Evolutionary conservation across 768 basidiomycete species (phyloP), one percentile per base, ranked within the genome.

Genomic region (Gymnopilus junonius): DNA sequence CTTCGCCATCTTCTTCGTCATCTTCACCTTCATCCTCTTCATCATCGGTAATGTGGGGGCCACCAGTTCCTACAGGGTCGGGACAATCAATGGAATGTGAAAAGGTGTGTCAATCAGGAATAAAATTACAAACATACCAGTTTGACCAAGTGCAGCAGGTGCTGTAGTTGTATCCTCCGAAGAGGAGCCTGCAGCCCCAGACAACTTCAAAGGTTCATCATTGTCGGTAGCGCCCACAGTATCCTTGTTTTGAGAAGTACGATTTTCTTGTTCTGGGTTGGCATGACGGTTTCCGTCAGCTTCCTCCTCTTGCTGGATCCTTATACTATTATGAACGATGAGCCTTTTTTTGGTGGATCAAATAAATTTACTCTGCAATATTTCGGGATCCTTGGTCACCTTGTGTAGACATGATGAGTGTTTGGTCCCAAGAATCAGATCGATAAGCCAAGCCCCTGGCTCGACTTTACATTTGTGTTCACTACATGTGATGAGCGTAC

Each of bases 1-100:
- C 67, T 8, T 53, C 54, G 7, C 57, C 48, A 1, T 53, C 45
- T 20, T 55, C 60, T 14, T 58, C 51, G 3, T 59, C 42, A 17
- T 40, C 35, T 6, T 34, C 51, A 1, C 34, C 34, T 8, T 29
- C 35, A 14, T 37, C 25, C 5, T 27, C 39, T 31, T 6, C 4
- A n/a, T n/a, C n/a, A n/a, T n/a, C n/a, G n/a, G n/a, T n/a, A n/a
- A n/a, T n/a, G n/a, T n/a, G n/a, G n/a, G 43, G 11, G 20, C 20
- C 20, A 0, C 15, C 6, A 14, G 17, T 1, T n/a, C 32, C 23
- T 31, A 46, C 23, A 27, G 4, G 31, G 43, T 12, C 20, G 17
- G 25, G 29, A n/a, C 12, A 27, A 43, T 17, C 17, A 17, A 1
- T 6, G 8, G 1, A 0, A 11, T 39, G 27, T 15, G 27, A 27